phyloP scores from a whole-genome alignment of 345 rosid species.

The Gossypium ekmanianum region DNA sequence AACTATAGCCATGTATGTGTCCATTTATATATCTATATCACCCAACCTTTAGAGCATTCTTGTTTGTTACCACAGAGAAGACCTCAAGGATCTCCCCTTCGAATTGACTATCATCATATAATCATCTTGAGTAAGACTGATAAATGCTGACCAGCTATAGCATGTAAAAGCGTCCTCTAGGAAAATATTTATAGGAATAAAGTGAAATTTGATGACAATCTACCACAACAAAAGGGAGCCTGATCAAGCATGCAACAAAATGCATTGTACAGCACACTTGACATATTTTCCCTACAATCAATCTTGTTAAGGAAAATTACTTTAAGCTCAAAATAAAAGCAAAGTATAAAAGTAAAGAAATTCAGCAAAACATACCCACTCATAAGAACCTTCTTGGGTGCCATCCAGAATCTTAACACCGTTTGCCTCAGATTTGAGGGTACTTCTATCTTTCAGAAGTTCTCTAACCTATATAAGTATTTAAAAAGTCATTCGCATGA shows the following conservation, averaged over 20 bases:
- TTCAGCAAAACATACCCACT: slow-evolving; percentile 68
- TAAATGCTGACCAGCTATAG: neutral
- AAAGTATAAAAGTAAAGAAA: neutral
- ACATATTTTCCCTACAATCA: neutral
- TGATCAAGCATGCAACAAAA: neutral
- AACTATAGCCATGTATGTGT: neutral
- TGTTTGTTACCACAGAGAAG: neutral
- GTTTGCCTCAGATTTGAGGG: slow-evolving; percentile 55
- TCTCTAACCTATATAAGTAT: slow-evolving; percentile 66
- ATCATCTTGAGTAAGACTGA: neutral
- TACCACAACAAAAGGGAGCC: neutral
- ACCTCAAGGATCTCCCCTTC: neutral
- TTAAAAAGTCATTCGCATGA: slow-evolving; percentile 14
- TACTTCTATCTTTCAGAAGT: slow-evolving; percentile 71
- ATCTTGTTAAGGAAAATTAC: neutral
- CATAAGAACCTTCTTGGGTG: slow-evolving; percentile 92
- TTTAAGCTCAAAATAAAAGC: neutral
- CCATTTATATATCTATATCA: neutral
- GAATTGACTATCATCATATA: neutral
- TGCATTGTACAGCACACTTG: neutral
- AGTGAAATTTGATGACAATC: neutral
- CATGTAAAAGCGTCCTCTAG: neutral
- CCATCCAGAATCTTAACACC: slow-evolving; percentile 87
- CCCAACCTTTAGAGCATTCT: neutral
- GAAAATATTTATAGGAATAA: neutral